A percentile compares a stretch with the other conserved stretches of the same genome.
These are phyloP conservation scores for Monosporascus sp. DNA, from an alignment of 2,329 filamentous ascomycete genomes.

Conservation along the genomic window DNA sequence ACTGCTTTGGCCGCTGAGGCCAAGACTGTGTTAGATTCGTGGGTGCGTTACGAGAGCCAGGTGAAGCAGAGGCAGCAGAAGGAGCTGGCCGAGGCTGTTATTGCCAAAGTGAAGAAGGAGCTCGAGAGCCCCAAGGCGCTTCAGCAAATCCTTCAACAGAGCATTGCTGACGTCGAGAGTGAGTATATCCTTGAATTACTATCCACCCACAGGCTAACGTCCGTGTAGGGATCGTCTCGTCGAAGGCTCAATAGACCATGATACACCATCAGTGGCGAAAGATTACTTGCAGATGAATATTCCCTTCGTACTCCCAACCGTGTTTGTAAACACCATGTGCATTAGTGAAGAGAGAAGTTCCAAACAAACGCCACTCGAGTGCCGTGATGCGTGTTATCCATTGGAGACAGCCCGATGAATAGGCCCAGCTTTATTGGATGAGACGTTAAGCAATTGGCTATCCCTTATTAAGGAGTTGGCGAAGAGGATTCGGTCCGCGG, in stretches of 20 bases:
- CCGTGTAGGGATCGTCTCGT: conserved; percentile 52
- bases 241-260: conserved; percentile 58
- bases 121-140: conserved; percentile 95
- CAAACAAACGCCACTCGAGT: background rate
- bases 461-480: too few species aligned
- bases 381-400: background rate
- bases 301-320: conserved; percentile 47
- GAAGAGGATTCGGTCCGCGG: too few species aligned
- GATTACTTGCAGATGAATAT: conserved; percentile 18
- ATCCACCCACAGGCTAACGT: conserved; percentile 27
- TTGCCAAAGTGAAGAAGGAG: conserved; percentile 98
- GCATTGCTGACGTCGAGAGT: conserved; percentile 95
- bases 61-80: conserved; percentile 98
- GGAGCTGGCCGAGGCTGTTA: conserved; percentile 88
- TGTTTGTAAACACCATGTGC: conserved; percentile 57
- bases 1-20: conserved; percentile 89
- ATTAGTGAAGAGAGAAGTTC: conserved; percentile 46
- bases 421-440: too few species aligned
- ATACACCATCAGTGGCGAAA: conserved; percentile 21
- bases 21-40: conserved; percentile 93
- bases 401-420: too few species aligned
- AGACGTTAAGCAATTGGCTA: too few species aligned
- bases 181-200: conserved; percentile 23
- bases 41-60: conserved; percentile 97
- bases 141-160: conserved; percentile 97